phyloP scores from a whole-genome alignment of 495 filamentous ascomycete genomes.

The Parathielavia appendiculata region DNA sequence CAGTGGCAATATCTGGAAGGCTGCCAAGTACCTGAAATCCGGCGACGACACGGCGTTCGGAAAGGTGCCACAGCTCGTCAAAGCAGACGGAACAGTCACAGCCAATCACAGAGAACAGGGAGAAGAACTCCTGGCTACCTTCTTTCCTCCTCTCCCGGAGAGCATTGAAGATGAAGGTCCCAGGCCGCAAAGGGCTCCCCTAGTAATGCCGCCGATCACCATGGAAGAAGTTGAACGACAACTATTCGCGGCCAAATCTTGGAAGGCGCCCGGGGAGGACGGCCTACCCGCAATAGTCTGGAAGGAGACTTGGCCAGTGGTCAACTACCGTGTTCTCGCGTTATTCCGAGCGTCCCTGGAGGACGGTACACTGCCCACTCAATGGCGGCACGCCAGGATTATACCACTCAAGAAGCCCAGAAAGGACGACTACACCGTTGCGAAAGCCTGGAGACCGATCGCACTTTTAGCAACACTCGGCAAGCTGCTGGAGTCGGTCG shows the following conservation, averaged over 20 bases:
- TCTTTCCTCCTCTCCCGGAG: constrained; percentile 2
- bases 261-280: neutral
- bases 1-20: neutral
- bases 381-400: neutral
- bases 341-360: neutral
- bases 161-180: constrained; percentile 3
- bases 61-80: constrained; percentile 1
- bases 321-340: neutral
- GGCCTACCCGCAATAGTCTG: neutral
- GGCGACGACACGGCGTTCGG: neutral
- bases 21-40: neutral
- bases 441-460: neutral
- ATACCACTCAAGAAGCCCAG: neutral
- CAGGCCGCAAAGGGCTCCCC: neutral
- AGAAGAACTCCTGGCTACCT: constrained; percentile 3
- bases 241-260: neutral
- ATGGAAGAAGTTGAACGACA: neutral
- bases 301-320: neutral
- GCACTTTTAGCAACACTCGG: neutral
- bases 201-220: no score
- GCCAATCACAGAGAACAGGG: constrained; percentile 1
- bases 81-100: constrained; percentile 2
- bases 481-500: neutral
- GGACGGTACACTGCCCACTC: neutral
- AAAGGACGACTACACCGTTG: neutral